Evolutionary conservation across 345 rosid species (phyloP), one percentile per base, ranked within the genome.

Genomic region (Cardamine occulta): DNA sequence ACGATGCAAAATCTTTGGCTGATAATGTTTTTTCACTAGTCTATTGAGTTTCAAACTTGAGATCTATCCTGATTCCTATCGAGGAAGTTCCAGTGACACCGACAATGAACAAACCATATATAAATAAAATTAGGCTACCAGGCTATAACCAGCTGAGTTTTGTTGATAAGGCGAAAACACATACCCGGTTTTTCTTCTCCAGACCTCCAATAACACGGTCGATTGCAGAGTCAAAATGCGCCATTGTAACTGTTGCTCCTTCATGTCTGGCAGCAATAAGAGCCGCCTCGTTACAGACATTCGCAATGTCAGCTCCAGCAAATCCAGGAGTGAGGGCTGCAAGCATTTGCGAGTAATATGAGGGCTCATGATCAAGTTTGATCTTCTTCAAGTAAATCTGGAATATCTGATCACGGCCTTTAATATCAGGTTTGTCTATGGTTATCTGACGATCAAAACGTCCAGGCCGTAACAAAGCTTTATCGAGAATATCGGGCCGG

Each of bases 261-360:
- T 91, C 96, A 59, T 74, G 72, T 77, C 97, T 88, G n/a, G 97
- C 97, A 14, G 97, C 97, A 76, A 94, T 88, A 62, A 94, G 77
- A 77, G 97, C 98, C 24, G 97, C 98, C 82, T 94, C 98, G 62
- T 94, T 94, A 82, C 93, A 86, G 61, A 94, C 93, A 82, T 94
- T 94, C 11, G 97, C 98, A 77, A 94, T 91, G 82, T 94, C 98
- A 28, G 97, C 97, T 59, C 98, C 98, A 69, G 98, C 93, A 84
- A 94, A 94, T 69, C 97, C 98, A 15, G 98, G 97, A 63, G 97
- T 91, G 39, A 94, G 92, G 34, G 98, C 96, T 15, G 97, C 93
- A 83, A 94, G 92, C 82, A 93, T 84, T 34, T 91, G 89, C 14
- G 98, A 92, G 75, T 77, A 94, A 82, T 68, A 88, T 2, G 90